phyloP scores from a whole-genome alignment of 2,329 filamentous ascomycete genomes.

The Zymoseptoria crescenta region DNA sequence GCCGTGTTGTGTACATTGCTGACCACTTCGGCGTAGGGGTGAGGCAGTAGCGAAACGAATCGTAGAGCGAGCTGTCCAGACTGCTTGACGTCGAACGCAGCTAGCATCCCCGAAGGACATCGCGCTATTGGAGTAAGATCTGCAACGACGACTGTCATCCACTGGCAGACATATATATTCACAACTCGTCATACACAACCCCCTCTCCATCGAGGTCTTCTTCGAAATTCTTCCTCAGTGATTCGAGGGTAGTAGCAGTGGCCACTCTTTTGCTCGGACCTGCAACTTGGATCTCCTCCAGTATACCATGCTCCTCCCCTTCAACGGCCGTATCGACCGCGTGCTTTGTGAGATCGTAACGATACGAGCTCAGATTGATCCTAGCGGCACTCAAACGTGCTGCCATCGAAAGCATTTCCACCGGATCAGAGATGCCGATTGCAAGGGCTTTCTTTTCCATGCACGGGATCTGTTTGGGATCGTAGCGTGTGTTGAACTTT shows the following conservation, averaged over 20 bases:
- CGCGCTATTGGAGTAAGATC: no score
- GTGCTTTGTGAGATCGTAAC: not conserved
- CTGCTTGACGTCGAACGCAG: not conserved
- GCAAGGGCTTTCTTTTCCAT: not conserved
- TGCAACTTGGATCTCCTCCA: not conserved
- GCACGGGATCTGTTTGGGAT: not conserved
- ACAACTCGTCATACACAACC: no score
- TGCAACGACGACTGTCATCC: no score
- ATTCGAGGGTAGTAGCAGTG: no score
- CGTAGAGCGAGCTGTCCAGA: not conserved
- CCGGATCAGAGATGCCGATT: not conserved
- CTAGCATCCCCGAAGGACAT: no score
- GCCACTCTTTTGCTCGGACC: not conserved
- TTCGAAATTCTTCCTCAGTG: no score
- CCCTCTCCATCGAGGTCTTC: no score
- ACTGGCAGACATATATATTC: no score
- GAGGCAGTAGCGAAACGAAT: not conserved
- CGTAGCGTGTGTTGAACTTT: not conserved
- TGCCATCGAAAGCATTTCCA: not conserved
- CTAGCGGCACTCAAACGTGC: not conserved
- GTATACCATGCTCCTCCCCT: not conserved
- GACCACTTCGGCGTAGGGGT: not conserved
- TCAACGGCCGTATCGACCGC: no score
- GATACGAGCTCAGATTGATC: not conserved
- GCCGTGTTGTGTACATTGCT: not conserved